Evolutionary conservation across 2,329 filamentous ascomycete species (phyloP).

Genomic region (Cladosporium sp.): DNA sequence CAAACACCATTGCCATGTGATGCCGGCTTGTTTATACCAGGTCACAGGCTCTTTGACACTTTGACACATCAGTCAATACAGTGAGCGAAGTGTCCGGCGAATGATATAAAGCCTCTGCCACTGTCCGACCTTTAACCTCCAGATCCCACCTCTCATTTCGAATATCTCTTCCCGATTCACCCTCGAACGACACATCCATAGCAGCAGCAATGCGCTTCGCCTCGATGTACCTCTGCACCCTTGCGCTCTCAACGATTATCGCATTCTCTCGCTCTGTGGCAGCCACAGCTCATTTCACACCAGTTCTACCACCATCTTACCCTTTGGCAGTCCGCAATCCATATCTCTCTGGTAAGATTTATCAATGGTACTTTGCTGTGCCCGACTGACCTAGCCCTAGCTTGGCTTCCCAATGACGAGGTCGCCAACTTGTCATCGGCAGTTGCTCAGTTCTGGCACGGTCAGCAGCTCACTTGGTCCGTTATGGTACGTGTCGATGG

Average conservation of each 20-base stretch:
- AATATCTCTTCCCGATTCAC: not conserved
- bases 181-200: not conserved
- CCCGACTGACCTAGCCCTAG: slow-evolving; percentile 9
- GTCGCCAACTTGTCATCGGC: slow-evolving; percentile 35
- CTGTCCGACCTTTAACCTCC: not conserved
- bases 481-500: slow-evolving; percentile 40
- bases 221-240: not conserved
- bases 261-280: not conserved
- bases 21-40: not conserved
- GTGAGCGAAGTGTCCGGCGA: not conserved
- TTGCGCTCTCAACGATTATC: not conserved
- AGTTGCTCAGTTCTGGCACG: slow-evolving; percentile 42
- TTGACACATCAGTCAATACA: not conserved
- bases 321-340: slow-evolving; percentile 42
- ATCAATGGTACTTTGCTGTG: not conserved
- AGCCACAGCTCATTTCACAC: slow-evolving; percentile 17
- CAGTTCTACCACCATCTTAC: slow-evolving; percentile 39
- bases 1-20: not conserved
- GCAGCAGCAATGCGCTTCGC: not conserved
- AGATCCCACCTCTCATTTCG: not conserved
- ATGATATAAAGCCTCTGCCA: not conserved
- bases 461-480: slow-evolving; percentile 39
- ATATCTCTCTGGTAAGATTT: slow-evolving; percentile 34
- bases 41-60: not conserved
- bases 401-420: slow-evolving; percentile 42